Conservation (phyloP, 108 stramenopile genomes). For the Pseudonitzschia pungens region DNA sequence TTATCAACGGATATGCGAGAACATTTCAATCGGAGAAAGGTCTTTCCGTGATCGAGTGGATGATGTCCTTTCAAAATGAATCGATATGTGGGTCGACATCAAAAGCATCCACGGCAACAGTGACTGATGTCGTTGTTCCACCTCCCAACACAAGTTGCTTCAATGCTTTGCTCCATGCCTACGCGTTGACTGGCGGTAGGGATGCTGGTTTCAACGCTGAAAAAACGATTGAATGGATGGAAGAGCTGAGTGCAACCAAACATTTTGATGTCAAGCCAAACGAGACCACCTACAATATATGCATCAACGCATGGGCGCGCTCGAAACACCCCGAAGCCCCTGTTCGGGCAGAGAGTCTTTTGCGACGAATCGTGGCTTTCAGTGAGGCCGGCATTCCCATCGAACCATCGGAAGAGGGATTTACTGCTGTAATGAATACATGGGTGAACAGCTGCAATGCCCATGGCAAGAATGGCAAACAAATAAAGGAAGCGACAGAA, state of each 20-base stretch:
- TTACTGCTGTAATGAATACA: slow-evolving; percentile 41
- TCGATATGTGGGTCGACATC: not conserved
- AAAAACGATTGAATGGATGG: slow-evolving; percentile 39
- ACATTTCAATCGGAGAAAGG: slow-evolving; percentile 20
- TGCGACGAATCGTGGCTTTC: slow-evolving; percentile 29
- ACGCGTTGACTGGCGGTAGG: slow-evolving; percentile 26
- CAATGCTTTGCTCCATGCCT: slow-evolving; percentile 39
- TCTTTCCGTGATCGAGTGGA: slow-evolving; percentile 34
- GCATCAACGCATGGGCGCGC: slow-evolving; percentile 44
- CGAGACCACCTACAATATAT: slow-evolving; percentile 39
- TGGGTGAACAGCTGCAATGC: slow-evolving; percentile 24
- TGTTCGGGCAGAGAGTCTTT: slow-evolving; percentile 34
- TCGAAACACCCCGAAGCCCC: slow-evolving; percentile 26
- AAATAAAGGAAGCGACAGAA: slow-evolving; percentile 27
- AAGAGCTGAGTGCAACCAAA: slow-evolving; percentile 21
- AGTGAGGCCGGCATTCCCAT: slow-evolving; percentile 15
- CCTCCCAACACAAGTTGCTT: slow-evolving; percentile 36
- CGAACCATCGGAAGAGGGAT: slow-evolving; percentile 17
- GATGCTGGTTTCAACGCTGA: slow-evolving; percentile 37
- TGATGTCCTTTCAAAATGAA: slow-evolving; percentile 19
- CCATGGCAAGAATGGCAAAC: slow-evolving; percentile 8
- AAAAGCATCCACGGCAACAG: not conserved
- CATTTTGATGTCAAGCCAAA: slow-evolving; percentile 53
- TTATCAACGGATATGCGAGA: slow-evolving; percentile 33
- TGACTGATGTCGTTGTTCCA: not conserved